Percentiles rank a stretch among this genome's conserved stretches.
Conservation (phyloP, 2,329 filamentous ascomycete species). For the Knufia petricola region DNA sequence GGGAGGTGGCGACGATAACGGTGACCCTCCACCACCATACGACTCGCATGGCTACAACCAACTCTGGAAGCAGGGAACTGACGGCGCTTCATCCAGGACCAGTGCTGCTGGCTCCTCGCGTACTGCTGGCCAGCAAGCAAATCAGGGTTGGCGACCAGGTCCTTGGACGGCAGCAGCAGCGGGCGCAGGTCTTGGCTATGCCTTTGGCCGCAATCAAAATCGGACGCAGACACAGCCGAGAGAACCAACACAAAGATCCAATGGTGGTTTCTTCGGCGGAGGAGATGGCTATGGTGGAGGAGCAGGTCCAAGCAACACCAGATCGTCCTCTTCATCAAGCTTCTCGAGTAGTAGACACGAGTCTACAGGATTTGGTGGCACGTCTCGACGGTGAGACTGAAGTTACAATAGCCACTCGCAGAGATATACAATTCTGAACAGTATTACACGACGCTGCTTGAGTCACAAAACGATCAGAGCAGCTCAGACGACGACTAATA, state of each 20-base stretch:
- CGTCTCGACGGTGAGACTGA: conserved; percentile 28
- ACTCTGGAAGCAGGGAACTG: conserved; percentile 31
- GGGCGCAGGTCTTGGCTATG: conserved; percentile 36
- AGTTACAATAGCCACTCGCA: too few species aligned
- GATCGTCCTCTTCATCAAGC: conserved; percentile 18
- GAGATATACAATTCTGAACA: too few species aligned
- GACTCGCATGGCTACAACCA: conserved; percentile 31
- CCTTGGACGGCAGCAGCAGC: conserved; percentile 39
- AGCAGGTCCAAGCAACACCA: conserved; percentile 24
- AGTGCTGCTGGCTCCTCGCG: conserved; percentile 3
- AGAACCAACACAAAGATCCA: conserved; percentile 9
- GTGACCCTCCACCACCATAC: conserved; percentile 33
- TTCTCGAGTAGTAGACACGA: conserved; percentile 26
- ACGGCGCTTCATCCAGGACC: conserved; percentile 21
- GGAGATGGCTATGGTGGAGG: conserved; percentile 24
- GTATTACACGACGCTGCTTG: too few species aligned
- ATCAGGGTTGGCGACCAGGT: conserved; percentile 35
- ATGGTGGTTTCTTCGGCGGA: conserved; percentile 16
- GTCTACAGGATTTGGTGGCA: conserved; percentile 40
- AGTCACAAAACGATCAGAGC: too few species aligned
- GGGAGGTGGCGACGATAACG: conserved; percentile 26
- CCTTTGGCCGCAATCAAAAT: conserved; percentile 20
- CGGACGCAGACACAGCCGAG: conserved; percentile 12
- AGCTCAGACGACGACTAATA: too few species aligned
- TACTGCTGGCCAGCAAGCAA: conserved; percentile 7